Percentiles rank a stretch among this genome's conserved stretches.
These are phyloP conservation scores for Saprolegnia diclina DNA, from an alignment of 352 stramenopile species.

Conservation along the genomic window DNA sequence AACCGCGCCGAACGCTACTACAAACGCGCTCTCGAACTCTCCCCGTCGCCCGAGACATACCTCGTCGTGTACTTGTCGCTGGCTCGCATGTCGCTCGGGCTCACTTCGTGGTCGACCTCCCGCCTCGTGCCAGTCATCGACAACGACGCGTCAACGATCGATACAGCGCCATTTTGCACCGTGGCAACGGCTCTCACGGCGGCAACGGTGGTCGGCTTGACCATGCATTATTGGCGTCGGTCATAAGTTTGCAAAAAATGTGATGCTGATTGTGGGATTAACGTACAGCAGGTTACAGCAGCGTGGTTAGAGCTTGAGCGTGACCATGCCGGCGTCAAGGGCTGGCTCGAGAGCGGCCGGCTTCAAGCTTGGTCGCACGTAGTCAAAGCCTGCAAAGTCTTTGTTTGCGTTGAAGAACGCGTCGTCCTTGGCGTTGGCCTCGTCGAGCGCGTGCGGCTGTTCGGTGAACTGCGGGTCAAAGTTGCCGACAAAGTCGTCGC, in stretches of 20 bases:
- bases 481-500: conserved; percentile 72
- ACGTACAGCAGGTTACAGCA: too few species aligned
- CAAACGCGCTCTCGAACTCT: conserved; percentile 45
- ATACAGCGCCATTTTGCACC: neutral
- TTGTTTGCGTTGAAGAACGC: conserved; percentile 52
- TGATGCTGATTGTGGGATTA: neutral
- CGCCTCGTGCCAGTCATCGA: neutral
- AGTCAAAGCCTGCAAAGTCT: conserved; percentile 84
- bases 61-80: conserved; percentile 41
- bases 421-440: conserved; percentile 50
- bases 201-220: too few species aligned
- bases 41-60: conserved; percentile 31
- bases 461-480: conserved; percentile 84
- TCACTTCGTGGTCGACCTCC: neutral
- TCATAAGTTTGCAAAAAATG: too few species aligned
- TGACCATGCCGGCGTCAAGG: conserved; percentile 42
- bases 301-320: conserved; percentile 65
- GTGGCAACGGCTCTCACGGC: neutral
- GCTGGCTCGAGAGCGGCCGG: conserved; percentile 43
- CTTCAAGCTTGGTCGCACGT: conserved; percentile 41
- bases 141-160: neutral
- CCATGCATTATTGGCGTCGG: too few species aligned
- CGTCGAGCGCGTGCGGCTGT: conserved; percentile 67
- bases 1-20: conserved; percentile 62
- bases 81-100: conserved; percentile 30